These are phyloP conservation scores for Pseudogymnoascus sp. DNA, from an alignment of 2,329 filamentous ascomycete genomes.

Conservation along the genomic window DNA sequence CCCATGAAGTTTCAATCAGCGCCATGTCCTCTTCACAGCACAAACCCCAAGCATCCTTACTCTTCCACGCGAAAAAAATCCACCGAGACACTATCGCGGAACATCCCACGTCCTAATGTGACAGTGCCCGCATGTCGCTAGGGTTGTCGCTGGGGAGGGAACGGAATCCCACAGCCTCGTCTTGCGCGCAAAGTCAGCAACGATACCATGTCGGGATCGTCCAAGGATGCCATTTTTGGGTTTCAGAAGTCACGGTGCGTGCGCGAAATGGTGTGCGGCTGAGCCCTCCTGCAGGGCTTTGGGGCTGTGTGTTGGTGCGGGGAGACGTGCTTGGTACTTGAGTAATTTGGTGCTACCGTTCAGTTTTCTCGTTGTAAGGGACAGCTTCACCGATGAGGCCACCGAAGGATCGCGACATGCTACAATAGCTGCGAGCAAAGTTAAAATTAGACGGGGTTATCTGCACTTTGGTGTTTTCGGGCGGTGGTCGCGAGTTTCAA, in stretches of 20 bases:
- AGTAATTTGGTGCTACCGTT: not conserved
- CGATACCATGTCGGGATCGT: not conserved
- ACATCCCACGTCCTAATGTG: not conserved
- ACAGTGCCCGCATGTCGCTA: not conserved
- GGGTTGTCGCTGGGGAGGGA: not conserved
- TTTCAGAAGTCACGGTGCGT: not conserved
- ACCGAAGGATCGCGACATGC: not conserved
- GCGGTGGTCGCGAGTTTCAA: not conserved
- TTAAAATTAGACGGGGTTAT: not conserved
- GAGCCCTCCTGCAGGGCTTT: not conserved
- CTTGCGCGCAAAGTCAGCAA: not conserved
- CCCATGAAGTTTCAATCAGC: not conserved
- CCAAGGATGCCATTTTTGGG: not conserved
- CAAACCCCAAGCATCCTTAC: not conserved
- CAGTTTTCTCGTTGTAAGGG: not conserved
- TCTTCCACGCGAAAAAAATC: not conserved
- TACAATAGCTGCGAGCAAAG: not conserved
- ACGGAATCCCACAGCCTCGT: not conserved
- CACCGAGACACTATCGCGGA: not conserved
- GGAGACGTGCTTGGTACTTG: not conserved
- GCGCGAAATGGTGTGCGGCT: not conserved
- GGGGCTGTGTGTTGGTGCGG: constrained; percentile 1
- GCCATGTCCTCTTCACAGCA: not conserved
- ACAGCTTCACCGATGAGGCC: not conserved
- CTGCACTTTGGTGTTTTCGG: not conserved